Evolutionary conservation across 1,284 basidiomycete species (phyloP).

Genomic region (Mycena sp.): DNA sequence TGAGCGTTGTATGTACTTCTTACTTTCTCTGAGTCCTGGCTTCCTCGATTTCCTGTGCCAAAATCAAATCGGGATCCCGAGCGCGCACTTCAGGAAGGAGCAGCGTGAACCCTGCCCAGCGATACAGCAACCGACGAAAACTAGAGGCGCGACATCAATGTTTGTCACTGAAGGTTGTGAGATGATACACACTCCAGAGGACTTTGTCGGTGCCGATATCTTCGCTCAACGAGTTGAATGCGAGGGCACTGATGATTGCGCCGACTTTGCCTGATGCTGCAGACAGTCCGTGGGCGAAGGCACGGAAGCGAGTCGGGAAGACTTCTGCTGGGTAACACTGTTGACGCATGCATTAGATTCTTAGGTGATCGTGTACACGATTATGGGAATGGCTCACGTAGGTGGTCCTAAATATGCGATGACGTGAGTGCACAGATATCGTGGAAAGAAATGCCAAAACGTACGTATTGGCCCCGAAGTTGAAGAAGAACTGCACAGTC

Average conservation of each 20-base stretch:
- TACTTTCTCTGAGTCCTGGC: not conserved
- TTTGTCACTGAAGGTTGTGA: not conserved
- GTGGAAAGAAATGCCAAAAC: not conserved
- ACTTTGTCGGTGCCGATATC: conserved; percentile 69
- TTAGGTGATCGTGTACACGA: too few species aligned
- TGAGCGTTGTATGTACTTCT: not conserved
- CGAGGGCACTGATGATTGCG: conserved; percentile 85
- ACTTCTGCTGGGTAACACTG: conserved; percentile 73
- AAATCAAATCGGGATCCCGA: conserved; percentile 74
- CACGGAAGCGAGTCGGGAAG: conserved; percentile 87
- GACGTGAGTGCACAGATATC: not conserved
- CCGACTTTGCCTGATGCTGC: conserved; percentile 84
- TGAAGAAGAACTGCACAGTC: conserved; percentile 69
- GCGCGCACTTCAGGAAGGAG: conserved; percentile 83
- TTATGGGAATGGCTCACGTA: too few species aligned
- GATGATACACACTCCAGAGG: conserved; percentile 63
- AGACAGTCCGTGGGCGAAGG: conserved; percentile 83
- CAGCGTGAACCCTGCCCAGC: conserved; percentile 71
- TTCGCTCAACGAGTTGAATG: conserved; percentile 77
- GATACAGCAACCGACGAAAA: conserved; percentile 70
- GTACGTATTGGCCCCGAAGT: conserved; percentile 83
- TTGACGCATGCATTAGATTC: too few species aligned
- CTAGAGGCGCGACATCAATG: conserved; percentile 38
- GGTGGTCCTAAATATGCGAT: conserved; percentile 47
- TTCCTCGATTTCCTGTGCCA: conserved; percentile 60